These are phyloP conservation scores for Xylaria multiplex DNA, from an alignment of 2,329 filamentous ascomycete species.

Conservation along the genomic window DNA sequence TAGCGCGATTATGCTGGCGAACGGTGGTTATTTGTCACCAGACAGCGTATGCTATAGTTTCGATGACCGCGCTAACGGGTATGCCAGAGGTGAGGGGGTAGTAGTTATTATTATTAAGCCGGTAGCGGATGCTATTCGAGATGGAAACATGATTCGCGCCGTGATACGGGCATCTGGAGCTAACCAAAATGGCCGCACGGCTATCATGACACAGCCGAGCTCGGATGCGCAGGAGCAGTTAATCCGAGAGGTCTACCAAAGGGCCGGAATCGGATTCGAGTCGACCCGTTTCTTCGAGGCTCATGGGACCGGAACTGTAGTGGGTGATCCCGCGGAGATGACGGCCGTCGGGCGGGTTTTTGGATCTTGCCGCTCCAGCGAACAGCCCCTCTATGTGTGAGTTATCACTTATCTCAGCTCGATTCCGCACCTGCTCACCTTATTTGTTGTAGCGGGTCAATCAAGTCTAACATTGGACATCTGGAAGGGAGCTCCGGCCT, in stretches of 20 bases:
- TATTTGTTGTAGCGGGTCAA: neutral
- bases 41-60: constrained; percentile 38
- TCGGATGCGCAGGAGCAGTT: neutral
- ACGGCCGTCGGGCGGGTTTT: neutral
- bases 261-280: neutral
- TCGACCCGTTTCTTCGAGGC: neutral
- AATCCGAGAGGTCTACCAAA: neutral
- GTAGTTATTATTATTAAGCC: neutral
- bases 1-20: neutral
- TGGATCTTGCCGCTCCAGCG: neutral
- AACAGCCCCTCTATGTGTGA: neutral
- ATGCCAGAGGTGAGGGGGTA: neutral
- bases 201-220: neutral
- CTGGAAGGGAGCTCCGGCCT: neutral
- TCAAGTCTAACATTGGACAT: neutral
- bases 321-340: neutral
- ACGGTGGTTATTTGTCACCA: neutral
- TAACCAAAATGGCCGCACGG: neutral
- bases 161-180: neutral
- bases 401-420: no score
- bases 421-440: neutral
- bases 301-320: neutral
- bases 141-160: neutral
- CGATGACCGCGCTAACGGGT: constrained; percentile 37
- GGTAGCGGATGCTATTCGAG: neutral